phyloP scores from a whole-genome alignment of 106 monocot genomes.

The Allium sativum region DNA sequence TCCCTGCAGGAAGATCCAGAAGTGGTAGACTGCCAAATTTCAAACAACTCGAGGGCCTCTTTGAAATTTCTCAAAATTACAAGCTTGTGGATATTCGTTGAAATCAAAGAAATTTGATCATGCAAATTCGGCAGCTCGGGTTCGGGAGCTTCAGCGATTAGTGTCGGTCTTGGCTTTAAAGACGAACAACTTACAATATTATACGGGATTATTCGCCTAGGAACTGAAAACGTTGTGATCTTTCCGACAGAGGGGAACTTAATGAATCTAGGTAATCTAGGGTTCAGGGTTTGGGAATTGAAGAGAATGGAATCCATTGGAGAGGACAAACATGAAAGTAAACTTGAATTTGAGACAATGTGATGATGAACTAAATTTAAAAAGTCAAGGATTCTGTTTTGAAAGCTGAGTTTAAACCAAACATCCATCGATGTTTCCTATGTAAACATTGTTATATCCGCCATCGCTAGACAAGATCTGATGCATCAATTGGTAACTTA shows the following conservation, averaged over 20 bases:
- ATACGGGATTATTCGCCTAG: conserved; percentile 8
- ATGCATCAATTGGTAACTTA: neutral
- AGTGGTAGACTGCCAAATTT: conserved; percentile 25
- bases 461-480: neutral
- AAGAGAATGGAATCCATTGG: conserved; percentile 11
- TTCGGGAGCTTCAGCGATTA: conserved; percentile 4
- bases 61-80: conserved; percentile 42
- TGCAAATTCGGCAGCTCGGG: neutral
- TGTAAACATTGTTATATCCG: neutral
- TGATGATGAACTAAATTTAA: neutral
- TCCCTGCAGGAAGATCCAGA: neutral
- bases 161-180: conserved; percentile 24
- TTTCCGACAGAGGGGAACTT: conserved; percentile 9
- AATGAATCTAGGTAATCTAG: neutral
- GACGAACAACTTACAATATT: conserved; percentile 21
- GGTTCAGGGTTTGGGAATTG: conserved; percentile 7
- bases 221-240: conserved; percentile 10
- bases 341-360: neutral
- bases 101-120: conserved; percentile 12
- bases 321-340: neutral
- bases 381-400: neutral
- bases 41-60: conserved; percentile 77
- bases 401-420: neutral
- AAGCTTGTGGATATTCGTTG: conserved; percentile 47
- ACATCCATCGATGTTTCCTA: neutral